A percentile compares a stretch with the other conserved stretches of the same genome.
phyloP scores from a whole-genome alignment of 345 rosid species.

The Erucastrum elatum region DNA sequence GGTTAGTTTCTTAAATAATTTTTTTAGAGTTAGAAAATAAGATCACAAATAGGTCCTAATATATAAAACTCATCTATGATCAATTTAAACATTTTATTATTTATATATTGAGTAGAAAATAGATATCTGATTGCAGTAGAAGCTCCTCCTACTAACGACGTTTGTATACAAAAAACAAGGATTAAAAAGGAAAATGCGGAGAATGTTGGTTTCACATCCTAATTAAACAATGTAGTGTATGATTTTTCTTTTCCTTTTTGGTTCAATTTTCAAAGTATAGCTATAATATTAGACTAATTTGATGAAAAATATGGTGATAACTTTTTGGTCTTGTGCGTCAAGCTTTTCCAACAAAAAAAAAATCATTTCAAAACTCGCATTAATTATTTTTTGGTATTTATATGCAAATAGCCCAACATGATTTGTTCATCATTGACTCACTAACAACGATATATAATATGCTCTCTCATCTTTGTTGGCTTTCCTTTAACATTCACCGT shows the following conservation, averaged over 20 bases:
- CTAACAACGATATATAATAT: conserved; percentile 17
- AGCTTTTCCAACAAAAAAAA: not conserved
- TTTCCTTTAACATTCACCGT: conserved; percentile 26
- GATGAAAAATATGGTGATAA: conserved; percentile 20
- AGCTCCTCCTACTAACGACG: not conserved
- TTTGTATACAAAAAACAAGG: not conserved
- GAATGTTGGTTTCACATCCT: conserved; percentile 24
- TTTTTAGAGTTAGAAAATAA: not conserved
- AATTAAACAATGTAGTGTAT: not conserved
- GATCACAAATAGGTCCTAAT: not conserved
- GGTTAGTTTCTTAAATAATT: not conserved
- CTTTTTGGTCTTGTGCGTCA: conserved; percentile 17
- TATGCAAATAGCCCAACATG: conserved; percentile 39
- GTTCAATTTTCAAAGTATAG: not conserved
- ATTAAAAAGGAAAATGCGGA: conserved; percentile 1
- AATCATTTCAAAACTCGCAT: conserved; percentile 16
- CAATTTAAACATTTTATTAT: not conserved
- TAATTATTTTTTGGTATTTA: conserved; percentile 25
- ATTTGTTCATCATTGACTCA: conserved; percentile 28
- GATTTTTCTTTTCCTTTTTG: not conserved
- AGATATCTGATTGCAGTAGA: not conserved
- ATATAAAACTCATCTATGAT: not conserved
- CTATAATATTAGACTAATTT: conserved; percentile 11
- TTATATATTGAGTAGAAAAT: not conserved
- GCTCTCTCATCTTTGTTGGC: not conserved